These are phyloP conservation scores for Inonotus hispidus DNA, from an alignment of 1,284 basidiomycete species.

Conservation along the genomic window DNA sequence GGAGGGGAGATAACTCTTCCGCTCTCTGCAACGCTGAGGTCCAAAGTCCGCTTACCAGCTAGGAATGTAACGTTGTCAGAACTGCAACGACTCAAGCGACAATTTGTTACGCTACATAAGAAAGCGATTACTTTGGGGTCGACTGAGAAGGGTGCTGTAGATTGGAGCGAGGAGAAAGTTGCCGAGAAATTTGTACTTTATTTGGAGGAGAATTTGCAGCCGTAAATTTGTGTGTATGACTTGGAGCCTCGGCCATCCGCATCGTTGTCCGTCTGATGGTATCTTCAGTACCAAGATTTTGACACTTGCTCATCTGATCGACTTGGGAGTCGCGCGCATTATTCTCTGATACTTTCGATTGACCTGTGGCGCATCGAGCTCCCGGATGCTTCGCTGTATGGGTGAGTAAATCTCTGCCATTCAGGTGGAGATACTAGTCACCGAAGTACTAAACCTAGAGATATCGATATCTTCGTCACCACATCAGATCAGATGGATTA, in stretches of 20 bases:
- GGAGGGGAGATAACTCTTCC: slow-evolving; percentile 54
- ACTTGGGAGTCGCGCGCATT: too few relatives aligned
- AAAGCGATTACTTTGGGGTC: slow-evolving; percentile 83
- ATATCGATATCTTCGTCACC: too few relatives aligned
- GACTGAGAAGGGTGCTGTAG: slow-evolving; percentile 71
- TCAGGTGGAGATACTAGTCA: too few relatives aligned
- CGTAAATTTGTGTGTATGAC: slow-evolving; percentile 26
- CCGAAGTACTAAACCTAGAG: too few relatives aligned
- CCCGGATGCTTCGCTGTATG: too few relatives aligned
- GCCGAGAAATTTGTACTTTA: slow-evolving; percentile 73
- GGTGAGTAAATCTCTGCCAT: too few relatives aligned
- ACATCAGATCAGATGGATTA: too few relatives aligned
- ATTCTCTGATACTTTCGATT: too few relatives aligned
- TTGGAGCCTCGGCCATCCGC: neutral
- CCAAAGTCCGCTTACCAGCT: slow-evolving; percentile 52
- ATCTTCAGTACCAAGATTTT: too few relatives aligned
- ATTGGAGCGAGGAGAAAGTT: slow-evolving; percentile 73
- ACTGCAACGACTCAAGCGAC: slow-evolving; percentile 80
- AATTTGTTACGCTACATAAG: slow-evolving; percentile 83
- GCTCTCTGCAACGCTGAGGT: slow-evolving; percentile 36
- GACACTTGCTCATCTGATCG: too few relatives aligned
- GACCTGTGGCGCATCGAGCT: too few relatives aligned
- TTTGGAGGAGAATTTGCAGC: slow-evolving; percentile 66
- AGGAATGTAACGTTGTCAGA: slow-evolving; percentile 76
- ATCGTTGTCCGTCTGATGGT: too few relatives aligned